Conservation (phyloP, 2,329 filamentous ascomycete species). For the Phoma sp. region DNA sequence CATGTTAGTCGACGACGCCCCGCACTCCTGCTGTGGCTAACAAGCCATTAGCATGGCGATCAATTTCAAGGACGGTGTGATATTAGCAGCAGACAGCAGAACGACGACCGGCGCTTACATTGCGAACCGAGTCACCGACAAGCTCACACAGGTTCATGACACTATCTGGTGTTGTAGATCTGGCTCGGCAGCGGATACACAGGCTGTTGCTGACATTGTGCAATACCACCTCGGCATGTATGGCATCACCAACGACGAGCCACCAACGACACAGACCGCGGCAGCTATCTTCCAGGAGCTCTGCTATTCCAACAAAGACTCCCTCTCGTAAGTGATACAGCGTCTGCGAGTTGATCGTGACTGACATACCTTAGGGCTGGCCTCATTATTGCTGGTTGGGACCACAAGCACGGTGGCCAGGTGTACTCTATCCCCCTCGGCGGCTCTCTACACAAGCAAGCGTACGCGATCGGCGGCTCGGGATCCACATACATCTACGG, state of each 20-base stretch:
- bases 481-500: slow-evolving; percentile 99
- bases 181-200: slow-evolving; percentile 95
- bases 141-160: slow-evolving; percentile 97
- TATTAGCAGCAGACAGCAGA: slow-evolving; percentile 95
- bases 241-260: slow-evolving; percentile 84
- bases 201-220: slow-evolving; percentile 97
- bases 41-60: slow-evolving; percentile 81
- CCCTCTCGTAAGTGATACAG: slow-evolving; percentile 70
- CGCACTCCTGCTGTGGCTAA: slow-evolving; percentile 26
- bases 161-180: slow-evolving; percentile 99
- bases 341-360: background rate
- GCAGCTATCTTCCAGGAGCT: slow-evolving; percentile 97
- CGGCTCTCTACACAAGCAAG: slow-evolving; percentile 95
- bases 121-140: slow-evolving; percentile 98
- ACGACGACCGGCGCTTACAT: slow-evolving; percentile 98
- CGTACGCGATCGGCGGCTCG: slow-evolving; percentile 94
- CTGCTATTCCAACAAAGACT: slow-evolving; percentile 97
- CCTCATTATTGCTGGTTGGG: slow-evolving; percentile 98
- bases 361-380: slow-evolving; percentile 70
- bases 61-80: slow-evolving; percentile 98
- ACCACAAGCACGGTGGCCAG: slow-evolving; percentile 91
- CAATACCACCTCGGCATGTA: slow-evolving; percentile 96
- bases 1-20: slow-evolving; percentile 68
- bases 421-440: slow-evolving; percentile 97
- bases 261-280: slow-evolving; percentile 92